phyloP scores from a whole-genome alignment of 1,284 basidiomycete genomes.

The Phellopilus nigrolimitatus region DNA sequence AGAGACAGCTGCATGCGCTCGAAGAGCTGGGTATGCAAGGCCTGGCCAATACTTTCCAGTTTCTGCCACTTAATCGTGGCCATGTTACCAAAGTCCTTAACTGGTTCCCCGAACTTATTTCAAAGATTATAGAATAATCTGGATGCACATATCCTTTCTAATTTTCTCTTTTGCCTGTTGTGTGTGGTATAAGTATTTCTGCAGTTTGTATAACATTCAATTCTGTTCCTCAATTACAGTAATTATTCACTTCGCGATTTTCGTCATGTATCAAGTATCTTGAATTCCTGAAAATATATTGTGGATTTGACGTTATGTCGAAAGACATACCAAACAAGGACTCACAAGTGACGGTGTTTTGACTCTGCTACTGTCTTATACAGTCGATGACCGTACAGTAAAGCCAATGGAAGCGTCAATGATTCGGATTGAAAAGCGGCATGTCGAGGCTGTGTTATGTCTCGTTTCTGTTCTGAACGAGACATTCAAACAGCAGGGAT shows the following conservation, averaged over 20 bases:
- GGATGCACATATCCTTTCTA: background rate
- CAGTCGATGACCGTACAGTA: too few species aligned
- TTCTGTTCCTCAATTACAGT: constrained; percentile 1
- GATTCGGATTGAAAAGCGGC: too few species aligned
- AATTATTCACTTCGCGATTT: background rate
- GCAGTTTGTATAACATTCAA: background rate
- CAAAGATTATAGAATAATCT: constrained; percentile 43
- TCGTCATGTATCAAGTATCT: background rate
- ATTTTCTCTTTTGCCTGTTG: background rate
- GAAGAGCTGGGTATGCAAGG: constrained; percentile 71
- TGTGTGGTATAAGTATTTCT: background rate
- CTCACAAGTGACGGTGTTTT: too few species aligned
- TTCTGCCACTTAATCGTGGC: constrained; percentile 53
- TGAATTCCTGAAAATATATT: too few species aligned
- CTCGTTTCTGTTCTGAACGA: too few species aligned
- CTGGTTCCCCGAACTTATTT: constrained; percentile 66
- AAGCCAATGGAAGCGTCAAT: too few species aligned
- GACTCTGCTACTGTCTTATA: too few species aligned
- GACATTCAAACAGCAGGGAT: too few species aligned
- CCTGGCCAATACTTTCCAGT: constrained; percentile 61
- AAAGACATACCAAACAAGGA: too few species aligned
- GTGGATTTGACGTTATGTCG: too few species aligned
- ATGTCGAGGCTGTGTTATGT: too few species aligned
- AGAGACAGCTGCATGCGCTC: constrained; percentile 48
- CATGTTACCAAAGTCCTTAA: constrained; percentile 62